Percentiles rank a stretch among this genome's conserved stretches.
Evolutionary conservation across 805 yeast species (phyloP).

Genomic region (Nakazawaea wickerhamii): DNA sequence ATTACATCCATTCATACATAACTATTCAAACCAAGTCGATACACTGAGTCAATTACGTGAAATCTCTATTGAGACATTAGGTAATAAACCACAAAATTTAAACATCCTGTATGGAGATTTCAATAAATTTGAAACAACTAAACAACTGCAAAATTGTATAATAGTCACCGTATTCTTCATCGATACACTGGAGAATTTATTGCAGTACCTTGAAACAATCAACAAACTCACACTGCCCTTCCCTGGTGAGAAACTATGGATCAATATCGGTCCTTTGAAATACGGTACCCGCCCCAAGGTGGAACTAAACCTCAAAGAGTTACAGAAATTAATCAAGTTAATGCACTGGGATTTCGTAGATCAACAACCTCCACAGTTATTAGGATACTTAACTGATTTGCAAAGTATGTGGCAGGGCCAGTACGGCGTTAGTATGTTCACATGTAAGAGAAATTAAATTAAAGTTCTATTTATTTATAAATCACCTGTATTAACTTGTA

Average conservation of each 20-base stretch:
- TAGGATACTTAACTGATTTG: conserved; percentile 64
- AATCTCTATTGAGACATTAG: conserved; percentile 25
- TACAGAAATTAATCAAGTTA: conserved; percentile 41
- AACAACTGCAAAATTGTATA: conserved; percentile 40
- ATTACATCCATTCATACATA: conserved; percentile 52
- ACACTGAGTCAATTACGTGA: conserved; percentile 45
- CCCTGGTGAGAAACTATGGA: conserved; percentile 55
- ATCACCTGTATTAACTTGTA: conserved; percentile 60
- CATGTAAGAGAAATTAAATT: conserved; percentile 25
- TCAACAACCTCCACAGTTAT: conserved; percentile 28
- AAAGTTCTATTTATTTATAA: conserved; percentile 6
- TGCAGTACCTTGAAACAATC: conserved; percentile 69
- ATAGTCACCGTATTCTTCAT: conserved; percentile 72
- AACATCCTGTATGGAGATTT: conserved; percentile 58
- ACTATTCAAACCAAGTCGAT: conserved; percentile 59
- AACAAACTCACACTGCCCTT: conserved; percentile 32
- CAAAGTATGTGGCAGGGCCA: conserved; percentile 73
- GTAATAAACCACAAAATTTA: conserved; percentile 41
- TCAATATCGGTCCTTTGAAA: conserved; percentile 87
- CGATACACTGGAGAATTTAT: conserved; percentile 86
- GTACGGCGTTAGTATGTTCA: conserved; percentile 62
- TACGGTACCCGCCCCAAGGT: conserved; percentile 82
- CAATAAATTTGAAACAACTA: conserved; percentile 36
- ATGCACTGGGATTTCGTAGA: conserved; percentile 61
- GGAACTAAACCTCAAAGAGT: conserved; percentile 71